Evolutionary conservation across 306 rosid genomes (phyloP), one percentile per base, ranked within the genome.

Genomic region (Spatholobus suberectus): DNA sequence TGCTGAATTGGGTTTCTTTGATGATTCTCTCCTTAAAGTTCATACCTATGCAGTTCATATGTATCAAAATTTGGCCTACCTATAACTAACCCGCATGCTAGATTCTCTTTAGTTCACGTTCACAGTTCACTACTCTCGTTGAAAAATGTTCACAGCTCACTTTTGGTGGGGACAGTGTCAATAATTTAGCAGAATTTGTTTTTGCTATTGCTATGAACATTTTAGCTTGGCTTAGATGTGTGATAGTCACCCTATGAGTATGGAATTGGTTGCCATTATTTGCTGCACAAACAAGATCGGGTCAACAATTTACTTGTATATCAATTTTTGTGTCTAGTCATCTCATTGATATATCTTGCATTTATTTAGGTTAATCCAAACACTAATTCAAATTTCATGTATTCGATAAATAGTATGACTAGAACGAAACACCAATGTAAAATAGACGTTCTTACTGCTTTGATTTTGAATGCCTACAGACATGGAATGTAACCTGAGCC

Each of bases 21-120:
- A 62, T 82, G 27, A 49, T 74, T 67, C 27, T 81, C 70, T 82
- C 38, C 59, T 18, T 26, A 37, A 40, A 55, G 21, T 24, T 80
- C 70, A 10, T 11, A 41, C 9, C 27, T 24, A 13, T 51, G 72
- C 24, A 51, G 62, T 54, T 82, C 75, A 49, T 62, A 13, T 44
- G 29, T 9, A 44, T 70, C 70, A 70, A 69, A 54, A 55, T 55
- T 49, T 40, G 69, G 23, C 35, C 23, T n/a, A 55, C 29, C 46
- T 57, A 18, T 70, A 18, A 40, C 55, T 70, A 13, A 37, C 32
- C 26, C 26, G 23, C 7, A 10, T 68, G 29, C 73, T 38, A 40
- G 73, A 18, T 68, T 68, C 9, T 20, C 73, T 10, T 9, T 11
- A 9, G 18, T 68, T 68, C 73, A 38, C n/a, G 6, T 68, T 68